These are phyloP conservation scores for Metarhizium rileyi DNA, from an alignment of 2,329 filamentous ascomycete species.

Conservation along the genomic window DNA sequence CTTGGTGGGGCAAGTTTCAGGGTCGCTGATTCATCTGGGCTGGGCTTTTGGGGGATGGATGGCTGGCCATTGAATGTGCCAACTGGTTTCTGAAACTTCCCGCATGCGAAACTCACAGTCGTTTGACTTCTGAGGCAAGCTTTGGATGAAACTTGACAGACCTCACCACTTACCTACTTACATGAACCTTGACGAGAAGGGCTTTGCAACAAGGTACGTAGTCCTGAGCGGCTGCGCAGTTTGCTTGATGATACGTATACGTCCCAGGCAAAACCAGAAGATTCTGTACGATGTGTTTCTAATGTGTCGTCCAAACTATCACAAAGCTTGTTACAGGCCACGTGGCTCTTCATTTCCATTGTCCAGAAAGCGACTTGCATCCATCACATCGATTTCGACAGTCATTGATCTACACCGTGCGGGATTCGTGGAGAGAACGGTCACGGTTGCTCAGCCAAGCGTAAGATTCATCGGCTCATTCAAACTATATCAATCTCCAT, in stretches of 20 bases:
- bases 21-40: background rate
- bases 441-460: background rate
- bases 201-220: no score
- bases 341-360: no score
- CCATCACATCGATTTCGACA: no score
- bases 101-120: background rate
- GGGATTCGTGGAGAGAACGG: background rate
- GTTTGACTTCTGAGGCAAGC: background rate
- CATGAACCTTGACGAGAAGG: background rate
- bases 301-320: no score
- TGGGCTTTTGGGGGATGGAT: no score
- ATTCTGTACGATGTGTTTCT: no score
- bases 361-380: no score
- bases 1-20: constrained; percentile 1
- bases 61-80: background rate
- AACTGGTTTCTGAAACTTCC: background rate
- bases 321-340: no score
- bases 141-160: background rate
- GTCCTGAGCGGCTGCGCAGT: no score
- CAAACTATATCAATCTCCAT: background rate
- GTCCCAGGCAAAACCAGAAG: no score
- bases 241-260: no score
- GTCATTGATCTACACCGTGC: no score
- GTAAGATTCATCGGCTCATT: background rate
- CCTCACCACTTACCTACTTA: background rate